Percentiles rank a stretch among this genome's conserved stretches.
phyloP scores from a whole-genome alignment of 225 moss, liverwort and hornwort species.

The Ulota crispa region DNA sequence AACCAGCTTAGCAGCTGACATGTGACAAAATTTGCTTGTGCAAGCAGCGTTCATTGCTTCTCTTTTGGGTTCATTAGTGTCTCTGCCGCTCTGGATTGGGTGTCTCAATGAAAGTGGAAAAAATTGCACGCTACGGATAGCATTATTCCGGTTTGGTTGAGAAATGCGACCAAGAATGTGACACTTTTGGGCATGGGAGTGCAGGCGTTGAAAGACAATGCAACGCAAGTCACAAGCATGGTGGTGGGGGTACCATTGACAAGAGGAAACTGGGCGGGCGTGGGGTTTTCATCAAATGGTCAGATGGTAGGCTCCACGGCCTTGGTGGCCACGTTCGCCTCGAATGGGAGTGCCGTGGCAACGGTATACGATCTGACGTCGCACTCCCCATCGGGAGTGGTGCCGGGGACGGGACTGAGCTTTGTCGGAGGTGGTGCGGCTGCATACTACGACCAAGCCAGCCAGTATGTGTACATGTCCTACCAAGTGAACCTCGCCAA shows the following conservation, averaged over 20 bases:
- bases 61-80: no score
- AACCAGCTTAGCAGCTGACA: no score
- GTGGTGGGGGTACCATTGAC: slow-evolving; percentile 31
- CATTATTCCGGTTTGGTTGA: neutral
- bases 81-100: no score
- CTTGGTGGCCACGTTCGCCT: slow-evolving; percentile 25
- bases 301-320: slow-evolving; percentile 29
- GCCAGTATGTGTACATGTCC: slow-evolving; percentile 26
- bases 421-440: neutral
- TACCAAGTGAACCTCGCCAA: slow-evolving; percentile 27
- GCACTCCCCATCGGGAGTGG: neutral
- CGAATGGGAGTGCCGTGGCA: accelerated
- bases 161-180: neutral
- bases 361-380: slow-evolving; percentile 17
- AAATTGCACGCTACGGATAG: neutral
- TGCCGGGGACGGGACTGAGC: neutral
- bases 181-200: neutral
- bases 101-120: neutral
- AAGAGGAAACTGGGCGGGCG: slow-evolving; percentile 20
- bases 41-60: no score
- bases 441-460: neutral
- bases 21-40: no score
- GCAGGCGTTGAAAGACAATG: slow-evolving; percentile 46
- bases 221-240: slow-evolving; percentile 32
- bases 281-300: slow-evolving; percentile 34